Conservation (phyloP, 2,329 filamentous ascomycete species). For the Thielaviopsis euricoi region DNA sequence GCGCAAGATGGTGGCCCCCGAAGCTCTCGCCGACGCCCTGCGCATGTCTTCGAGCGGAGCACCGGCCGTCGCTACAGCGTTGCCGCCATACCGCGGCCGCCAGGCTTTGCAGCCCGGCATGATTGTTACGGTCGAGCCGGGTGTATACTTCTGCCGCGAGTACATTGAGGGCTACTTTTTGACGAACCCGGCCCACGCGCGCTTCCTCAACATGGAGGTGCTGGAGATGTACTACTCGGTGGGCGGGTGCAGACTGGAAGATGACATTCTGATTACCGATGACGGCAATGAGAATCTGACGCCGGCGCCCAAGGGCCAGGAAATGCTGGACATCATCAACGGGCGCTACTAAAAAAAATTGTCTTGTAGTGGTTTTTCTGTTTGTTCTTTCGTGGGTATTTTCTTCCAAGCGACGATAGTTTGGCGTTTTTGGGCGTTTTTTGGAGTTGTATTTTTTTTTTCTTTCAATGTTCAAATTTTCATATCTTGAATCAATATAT, state of each 20-base stretch:
- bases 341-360: conserved; percentile 13
- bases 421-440: not conserved
- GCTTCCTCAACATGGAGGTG: conserved; percentile 47
- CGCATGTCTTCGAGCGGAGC: not conserved
- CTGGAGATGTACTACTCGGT: conserved; percentile 58
- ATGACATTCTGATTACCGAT: conserved; percentile 68
- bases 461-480: not conserved
- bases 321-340: conserved; percentile 48
- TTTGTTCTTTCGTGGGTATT: not conserved
- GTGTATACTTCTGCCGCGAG: conserved; percentile 60
- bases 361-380: conserved; percentile 9
- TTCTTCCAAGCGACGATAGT: not conserved
- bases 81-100: conserved; percentile 19
- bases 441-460: not conserved
- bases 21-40: conserved; percentile 17
- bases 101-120: conserved; percentile 41
- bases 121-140: conserved; percentile 67
- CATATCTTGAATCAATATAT: too few species aligned
- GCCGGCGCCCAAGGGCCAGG: conserved; percentile 57
- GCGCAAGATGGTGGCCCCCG: conserved; percentile 24
- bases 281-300: conserved; percentile 73
- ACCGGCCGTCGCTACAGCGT: conserved; percentile 7
- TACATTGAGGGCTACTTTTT: conserved; percentile 57
- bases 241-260: conserved; percentile 85
- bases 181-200: conserved; percentile 36